These are phyloP conservation scores for Acacia confusa DNA, from an alignment of 306 rosid genomes.

Conservation along the genomic window DNA sequence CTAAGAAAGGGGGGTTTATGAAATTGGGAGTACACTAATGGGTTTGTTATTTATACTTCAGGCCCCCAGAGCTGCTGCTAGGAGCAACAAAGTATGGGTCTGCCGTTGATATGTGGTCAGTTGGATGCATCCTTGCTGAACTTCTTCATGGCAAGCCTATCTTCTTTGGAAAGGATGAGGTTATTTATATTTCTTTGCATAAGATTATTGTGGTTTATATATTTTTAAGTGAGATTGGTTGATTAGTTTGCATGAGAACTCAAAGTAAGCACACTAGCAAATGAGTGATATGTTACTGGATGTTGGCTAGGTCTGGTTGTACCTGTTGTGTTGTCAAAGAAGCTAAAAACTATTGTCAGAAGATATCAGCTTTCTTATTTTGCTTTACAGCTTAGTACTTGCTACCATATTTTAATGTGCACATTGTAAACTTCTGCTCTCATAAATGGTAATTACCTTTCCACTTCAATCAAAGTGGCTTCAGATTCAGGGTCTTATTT, in stretches of 20 bases:
- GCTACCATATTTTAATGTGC: not conserved
- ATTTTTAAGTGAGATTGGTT: not conserved
- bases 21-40: not conserved
- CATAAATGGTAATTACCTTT: not conserved
- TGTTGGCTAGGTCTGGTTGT: not conserved
- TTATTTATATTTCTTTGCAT: conserved; percentile 24
- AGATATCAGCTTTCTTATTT: not conserved
- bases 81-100: conserved; percentile 77
- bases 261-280: not conserved
- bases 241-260: not conserved
- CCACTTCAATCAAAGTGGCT: not conserved
- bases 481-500: not conserved
- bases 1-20: not conserved
- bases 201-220: not conserved
- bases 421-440: not conserved
- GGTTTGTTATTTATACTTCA: conserved; percentile 35
- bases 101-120: conserved; percentile 85
- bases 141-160: conserved; percentile 70
- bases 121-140: conserved; percentile 75
- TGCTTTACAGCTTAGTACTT: not conserved
- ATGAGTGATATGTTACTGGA: not conserved
- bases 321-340: not conserved
- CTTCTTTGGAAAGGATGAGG: conserved; percentile 73
- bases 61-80: conserved; percentile 73
- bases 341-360: not conserved